A percentile compares a stretch with the other conserved stretches of the same genome.
Evolutionary conservation across 805 yeast genomes (phyloP).

Genomic region (Priceomyces fermenticarens): DNA sequence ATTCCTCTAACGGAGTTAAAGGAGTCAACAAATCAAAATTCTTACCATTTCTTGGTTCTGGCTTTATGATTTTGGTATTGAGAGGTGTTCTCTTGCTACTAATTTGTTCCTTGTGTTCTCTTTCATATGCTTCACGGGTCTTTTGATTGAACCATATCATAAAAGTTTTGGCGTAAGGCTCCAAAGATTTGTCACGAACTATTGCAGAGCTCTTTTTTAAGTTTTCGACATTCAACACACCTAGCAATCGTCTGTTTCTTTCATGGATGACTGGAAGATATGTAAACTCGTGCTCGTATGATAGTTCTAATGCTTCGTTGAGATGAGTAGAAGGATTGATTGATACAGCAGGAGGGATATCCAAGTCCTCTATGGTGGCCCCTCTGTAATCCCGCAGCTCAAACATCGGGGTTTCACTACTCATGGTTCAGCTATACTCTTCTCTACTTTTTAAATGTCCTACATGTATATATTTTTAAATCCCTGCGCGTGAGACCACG

Average conservation of each 20-base stretch:
- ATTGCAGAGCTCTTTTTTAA: constrained; percentile 29
- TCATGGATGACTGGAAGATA: constrained; percentile 54
- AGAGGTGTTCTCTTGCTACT: constrained; percentile 13
- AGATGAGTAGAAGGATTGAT: constrained; percentile 48
- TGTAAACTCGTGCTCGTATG: constrained; percentile 55
- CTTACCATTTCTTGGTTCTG: constrained; percentile 26
- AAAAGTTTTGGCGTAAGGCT: constrained; percentile 28
- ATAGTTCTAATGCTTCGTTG: constrained; percentile 49
- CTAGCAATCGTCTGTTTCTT: constrained; percentile 40
- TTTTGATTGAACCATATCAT: constrained; percentile 45
- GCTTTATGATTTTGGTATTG: constrained; percentile 33
- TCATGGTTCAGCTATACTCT: too few relatives aligned
- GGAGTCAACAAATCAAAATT: constrained; percentile 49
- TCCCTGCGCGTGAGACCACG: too few relatives aligned
- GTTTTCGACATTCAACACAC: constrained; percentile 48
- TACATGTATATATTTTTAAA: too few relatives aligned
- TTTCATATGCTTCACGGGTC: constrained; percentile 31
- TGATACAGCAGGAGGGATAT: constrained; percentile 55
- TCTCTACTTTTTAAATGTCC: too few relatives aligned
- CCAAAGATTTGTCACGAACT: constrained; percentile 17
- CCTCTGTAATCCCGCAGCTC: constrained; percentile 40
- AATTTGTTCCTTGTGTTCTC: constrained; percentile 11
- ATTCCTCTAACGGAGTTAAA: constrained; percentile 50
- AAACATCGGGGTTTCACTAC: constrained; percentile 13
- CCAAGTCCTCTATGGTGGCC: constrained; percentile 59